Conservation (phyloP, 2,329 filamentous ascomycete species). For the Periconia digitata region DNA sequence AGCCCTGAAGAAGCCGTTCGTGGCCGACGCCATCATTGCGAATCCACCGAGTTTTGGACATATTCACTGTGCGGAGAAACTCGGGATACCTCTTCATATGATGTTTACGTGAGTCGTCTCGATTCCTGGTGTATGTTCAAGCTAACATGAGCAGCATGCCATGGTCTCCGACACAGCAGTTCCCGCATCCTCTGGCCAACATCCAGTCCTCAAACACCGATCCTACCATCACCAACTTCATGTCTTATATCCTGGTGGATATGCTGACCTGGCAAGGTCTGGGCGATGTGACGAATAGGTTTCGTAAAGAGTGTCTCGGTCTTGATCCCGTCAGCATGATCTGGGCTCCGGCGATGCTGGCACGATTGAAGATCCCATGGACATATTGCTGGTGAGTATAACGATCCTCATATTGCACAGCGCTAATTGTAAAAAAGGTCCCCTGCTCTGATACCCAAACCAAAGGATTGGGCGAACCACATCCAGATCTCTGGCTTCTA, state of each 20-base stretch:
- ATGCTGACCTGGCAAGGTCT: conserved; percentile 93
- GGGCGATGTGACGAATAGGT: conserved; percentile 88
- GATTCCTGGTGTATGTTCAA: no score
- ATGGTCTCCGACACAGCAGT: conserved; percentile 82
- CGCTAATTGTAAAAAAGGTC: conserved; percentile 27
- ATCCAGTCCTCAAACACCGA: conserved; percentile 77
- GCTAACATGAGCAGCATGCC: conserved; percentile 64
- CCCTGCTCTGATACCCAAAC: conserved; percentile 49
- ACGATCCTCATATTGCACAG: not conserved
- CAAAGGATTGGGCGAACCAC: conserved; percentile 47
- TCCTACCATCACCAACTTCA: conserved; percentile 74
- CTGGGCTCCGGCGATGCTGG: conserved; percentile 79
- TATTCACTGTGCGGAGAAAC: conserved; percentile 72
- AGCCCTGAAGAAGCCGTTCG: conserved; percentile 61
- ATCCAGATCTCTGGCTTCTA: conserved; percentile 46
- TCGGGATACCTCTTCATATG: conserved; percentile 75
- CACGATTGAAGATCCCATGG: conserved; percentile 74
- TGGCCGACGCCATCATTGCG: conserved; percentile 79
- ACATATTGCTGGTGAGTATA: conserved; percentile 78
- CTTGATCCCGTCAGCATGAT: conserved; percentile 77
- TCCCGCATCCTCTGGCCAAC: conserved; percentile 84
- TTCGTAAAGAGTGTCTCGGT: conserved; percentile 72
- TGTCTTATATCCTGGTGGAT: conserved; percentile 82
- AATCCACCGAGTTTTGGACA: conserved; percentile 79
- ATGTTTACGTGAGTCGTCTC: conserved; percentile 81